Conservation (phyloP, 257 asterid species). For the Forsythia viridissima region DNA sequence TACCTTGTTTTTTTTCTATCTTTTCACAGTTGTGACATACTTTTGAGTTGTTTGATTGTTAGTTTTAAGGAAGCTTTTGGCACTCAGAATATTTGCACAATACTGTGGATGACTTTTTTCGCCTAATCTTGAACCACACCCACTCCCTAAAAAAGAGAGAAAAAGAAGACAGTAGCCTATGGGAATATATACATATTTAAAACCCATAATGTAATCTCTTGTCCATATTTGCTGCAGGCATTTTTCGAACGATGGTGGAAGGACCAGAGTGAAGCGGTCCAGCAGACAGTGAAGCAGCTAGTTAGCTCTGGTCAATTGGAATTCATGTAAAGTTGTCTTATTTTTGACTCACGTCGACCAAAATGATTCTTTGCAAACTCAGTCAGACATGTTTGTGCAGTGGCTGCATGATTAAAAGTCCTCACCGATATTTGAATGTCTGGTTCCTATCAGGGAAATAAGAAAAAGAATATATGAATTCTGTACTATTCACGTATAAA, state of each 20-base stretch:
- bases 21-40: background rate
- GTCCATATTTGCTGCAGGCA: conserved; percentile 31
- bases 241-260: conserved; percentile 56
- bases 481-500: background rate
- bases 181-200: background rate
- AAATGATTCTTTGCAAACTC: background rate
- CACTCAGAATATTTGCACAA: background rate
- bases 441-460: background rate
- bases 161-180: background rate
- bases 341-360: background rate
- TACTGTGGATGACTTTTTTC: background rate
- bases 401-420: background rate
- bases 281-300: conserved; percentile 31
- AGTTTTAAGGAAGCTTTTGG: background rate
- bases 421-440: background rate
- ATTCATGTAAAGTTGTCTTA: conserved; percentile 32
- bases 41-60: background rate
- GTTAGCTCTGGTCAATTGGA: conserved; percentile 49
- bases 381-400: no score
- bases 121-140: no score
- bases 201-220: background rate
- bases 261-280: conserved; percentile 35
- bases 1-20: background rate
- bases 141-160: no score
- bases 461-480: background rate